These are phyloP conservation scores for Dictyostelium capitatum DNA, from an alignment of 78 protist genomes.

Conservation along the genomic window DNA sequence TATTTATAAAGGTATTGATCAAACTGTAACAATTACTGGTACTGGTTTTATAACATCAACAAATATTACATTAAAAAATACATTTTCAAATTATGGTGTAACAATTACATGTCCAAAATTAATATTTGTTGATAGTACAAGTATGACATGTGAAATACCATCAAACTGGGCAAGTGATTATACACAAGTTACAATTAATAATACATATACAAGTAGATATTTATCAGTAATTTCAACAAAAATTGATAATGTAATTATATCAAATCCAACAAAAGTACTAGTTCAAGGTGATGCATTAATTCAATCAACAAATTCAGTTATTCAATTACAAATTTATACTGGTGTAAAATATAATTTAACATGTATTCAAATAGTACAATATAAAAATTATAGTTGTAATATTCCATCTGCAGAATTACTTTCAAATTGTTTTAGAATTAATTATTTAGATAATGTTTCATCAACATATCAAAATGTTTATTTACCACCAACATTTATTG, in stretches of 20 bases:
- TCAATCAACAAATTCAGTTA: neutral
- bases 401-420: neutral
- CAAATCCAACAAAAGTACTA: neutral
- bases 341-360: neutral
- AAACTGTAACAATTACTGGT: neutral
- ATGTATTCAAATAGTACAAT: neutral
- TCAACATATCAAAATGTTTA: neutral
- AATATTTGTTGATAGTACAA: neutral
- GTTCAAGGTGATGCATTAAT: slow-evolving; percentile 4
- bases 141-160: neutral
- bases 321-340: neutral
- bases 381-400: neutral
- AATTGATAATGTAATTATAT: neutral
- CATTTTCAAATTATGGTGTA: slow-evolving; percentile 2
- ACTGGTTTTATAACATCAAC: neutral
- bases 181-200: neutral
- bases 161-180: neutral
- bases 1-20: neutral
- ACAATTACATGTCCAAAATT: neutral
- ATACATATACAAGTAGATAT: neutral
- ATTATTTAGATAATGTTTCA: neutral
- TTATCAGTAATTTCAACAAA: neutral
- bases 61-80: neutral
- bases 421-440: neutral
- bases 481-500: slow-evolving; percentile 3